Conservation (phyloP, 2,329 filamentous ascomycete species). For the Capronia epimyces region DNA sequence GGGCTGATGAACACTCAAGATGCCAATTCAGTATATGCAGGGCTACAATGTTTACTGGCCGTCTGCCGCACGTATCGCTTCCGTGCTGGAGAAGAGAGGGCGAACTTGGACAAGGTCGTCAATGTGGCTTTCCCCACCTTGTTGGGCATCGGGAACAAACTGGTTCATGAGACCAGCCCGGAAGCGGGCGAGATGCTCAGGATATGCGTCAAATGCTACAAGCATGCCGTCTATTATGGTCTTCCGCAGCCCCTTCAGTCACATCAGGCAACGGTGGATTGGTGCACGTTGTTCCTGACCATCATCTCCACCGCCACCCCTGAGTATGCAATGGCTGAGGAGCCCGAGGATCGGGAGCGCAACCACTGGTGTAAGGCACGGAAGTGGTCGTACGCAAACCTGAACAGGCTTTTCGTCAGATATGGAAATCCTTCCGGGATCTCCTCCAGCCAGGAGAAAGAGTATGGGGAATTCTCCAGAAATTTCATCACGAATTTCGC, state of each 20-base stretch:
- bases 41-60: constrained; percentile 85
- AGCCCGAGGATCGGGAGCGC: constrained; percentile 76
- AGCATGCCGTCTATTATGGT: constrained; percentile 96
- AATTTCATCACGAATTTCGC: constrained; percentile 87
- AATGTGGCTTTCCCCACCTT: constrained; percentile 84
- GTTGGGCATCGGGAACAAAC: constrained; percentile 76
- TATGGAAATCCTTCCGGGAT: constrained; percentile 82
- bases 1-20: constrained; percentile 84
- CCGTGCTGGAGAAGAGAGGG: constrained; percentile 74
- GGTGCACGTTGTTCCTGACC: constrained; percentile 91
- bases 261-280: constrained; percentile 79
- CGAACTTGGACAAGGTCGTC: constrained; percentile 91
- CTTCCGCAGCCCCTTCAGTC: constrained; percentile 71
- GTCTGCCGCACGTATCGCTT: constrained; percentile 95
- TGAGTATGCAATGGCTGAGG: constrained; percentile 69
- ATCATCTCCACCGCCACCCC: constrained; percentile 83
- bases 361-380: constrained; percentile 99
- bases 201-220: constrained; percentile 91
- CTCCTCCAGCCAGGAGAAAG: constrained; percentile 66
- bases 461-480: constrained; percentile 78
- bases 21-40: constrained; percentile 80
- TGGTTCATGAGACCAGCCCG: constrained; percentile 84
- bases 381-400: constrained; percentile 98
- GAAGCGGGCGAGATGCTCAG: constrained; percentile 97
- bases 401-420: constrained; percentile 90